phyloP scores from a whole-genome alignment of 345 rosid species.

The Lepidium aucheri region DNA sequence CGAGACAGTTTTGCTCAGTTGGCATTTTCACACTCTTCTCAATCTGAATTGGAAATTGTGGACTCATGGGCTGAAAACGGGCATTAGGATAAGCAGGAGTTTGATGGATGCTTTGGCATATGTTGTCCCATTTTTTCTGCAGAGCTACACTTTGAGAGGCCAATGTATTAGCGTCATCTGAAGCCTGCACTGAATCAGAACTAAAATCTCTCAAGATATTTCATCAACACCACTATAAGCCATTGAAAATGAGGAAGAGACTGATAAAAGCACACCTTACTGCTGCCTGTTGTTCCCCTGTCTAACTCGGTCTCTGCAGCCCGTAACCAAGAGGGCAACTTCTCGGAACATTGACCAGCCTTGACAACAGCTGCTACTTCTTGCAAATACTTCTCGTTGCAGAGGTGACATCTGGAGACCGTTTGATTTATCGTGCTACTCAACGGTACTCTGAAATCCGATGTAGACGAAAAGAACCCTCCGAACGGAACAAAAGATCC shows the following conservation, averaged over 20 bases:
- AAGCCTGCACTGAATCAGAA: conserved; percentile 54
- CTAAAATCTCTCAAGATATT: conserved; percentile 31
- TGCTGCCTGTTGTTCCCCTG: conserved; percentile 24
- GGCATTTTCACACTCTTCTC: not conserved
- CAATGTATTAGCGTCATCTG: conserved; percentile 28
- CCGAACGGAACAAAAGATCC: conserved; percentile 69
- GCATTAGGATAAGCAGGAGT: conserved; percentile 24
- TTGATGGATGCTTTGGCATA: conserved; percentile 49
- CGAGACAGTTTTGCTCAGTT: not conserved
- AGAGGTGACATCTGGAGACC: conserved; percentile 38
- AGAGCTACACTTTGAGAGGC: conserved; percentile 29
- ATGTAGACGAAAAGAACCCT: conserved; percentile 51
- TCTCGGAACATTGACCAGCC: conserved; percentile 31
- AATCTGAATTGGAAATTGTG: conserved; percentile 21
- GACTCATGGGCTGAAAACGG: conserved; percentile 12
- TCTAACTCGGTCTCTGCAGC: conserved; percentile 31
- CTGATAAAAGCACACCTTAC: conserved; percentile 36
- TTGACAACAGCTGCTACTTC: conserved; percentile 39
- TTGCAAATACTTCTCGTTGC: conserved; percentile 51
- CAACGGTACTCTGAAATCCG: conserved; percentile 33
- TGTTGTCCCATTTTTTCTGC: conserved; percentile 52
- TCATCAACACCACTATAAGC: not conserved
- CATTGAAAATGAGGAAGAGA: not conserved
- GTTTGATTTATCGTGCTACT: conserved; percentile 24
- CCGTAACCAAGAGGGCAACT: conserved; percentile 42